A percentile compares a stretch with the other conserved stretches of the same genome.
These are phyloP conservation scores for Apostasia ramifera DNA, from an alignment of 106 monocot genomes.

Conservation along the genomic window DNA sequence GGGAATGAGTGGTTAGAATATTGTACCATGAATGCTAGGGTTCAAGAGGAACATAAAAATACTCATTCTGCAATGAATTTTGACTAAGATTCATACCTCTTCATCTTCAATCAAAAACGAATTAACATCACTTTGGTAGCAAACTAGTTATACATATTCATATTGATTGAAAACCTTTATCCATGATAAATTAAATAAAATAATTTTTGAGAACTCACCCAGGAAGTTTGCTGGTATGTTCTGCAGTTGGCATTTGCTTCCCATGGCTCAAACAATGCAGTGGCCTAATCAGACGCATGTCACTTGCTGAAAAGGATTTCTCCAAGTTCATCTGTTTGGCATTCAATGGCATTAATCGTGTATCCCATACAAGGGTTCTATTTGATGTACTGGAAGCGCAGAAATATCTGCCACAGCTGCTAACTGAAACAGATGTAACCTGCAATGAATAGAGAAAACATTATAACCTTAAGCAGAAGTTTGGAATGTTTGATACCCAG, in stretches of 20 bases:
- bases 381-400: constrained; percentile 76
- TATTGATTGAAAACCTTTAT: not conserved
- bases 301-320: constrained; percentile 12
- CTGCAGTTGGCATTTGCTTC: constrained; percentile 74
- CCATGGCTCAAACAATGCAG: constrained; percentile 84
- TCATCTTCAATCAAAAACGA: not conserved
- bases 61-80: not conserved
- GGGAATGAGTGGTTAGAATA: too few relatives aligned
- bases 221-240: constrained; percentile 56
- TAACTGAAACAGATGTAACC: constrained; percentile 82
- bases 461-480: too few relatives aligned
- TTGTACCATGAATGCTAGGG: too few relatives aligned
- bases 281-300: constrained; percentile 41
- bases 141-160: not conserved
- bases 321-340: constrained; percentile 9
- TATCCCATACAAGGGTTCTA: constrained; percentile 77
- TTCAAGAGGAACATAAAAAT: not conserved
- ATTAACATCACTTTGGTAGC: not conserved
- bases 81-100: not conserved
- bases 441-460: constrained; percentile 15
- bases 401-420: constrained; percentile 84
- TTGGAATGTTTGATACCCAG: too few relatives aligned
- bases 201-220: constrained; percentile 35
- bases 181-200: not conserved
- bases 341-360: constrained; percentile 56